Base-by-base conservation (phyloP, 805 yeast genomes). In the Ogataea wickerhamii region DNA sequence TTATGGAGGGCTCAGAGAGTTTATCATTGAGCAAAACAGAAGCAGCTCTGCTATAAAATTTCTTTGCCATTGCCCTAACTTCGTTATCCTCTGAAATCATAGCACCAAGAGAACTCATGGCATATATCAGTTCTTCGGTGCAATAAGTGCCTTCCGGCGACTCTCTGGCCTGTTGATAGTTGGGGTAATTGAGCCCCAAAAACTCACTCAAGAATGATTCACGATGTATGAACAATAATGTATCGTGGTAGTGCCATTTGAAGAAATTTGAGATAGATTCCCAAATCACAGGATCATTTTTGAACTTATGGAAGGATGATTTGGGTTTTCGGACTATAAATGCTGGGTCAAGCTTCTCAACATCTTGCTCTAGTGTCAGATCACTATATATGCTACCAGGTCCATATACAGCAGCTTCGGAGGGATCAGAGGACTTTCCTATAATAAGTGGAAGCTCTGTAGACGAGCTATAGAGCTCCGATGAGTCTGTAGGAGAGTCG, bases 21-120 rank as follows among this genome's bases (percentile, higher is more conserved):
- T 34, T 34, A 11, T 29, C 32, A 16, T 26, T 18, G 28, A 76
- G 52, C 4, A 74, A 55, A 24, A 63, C 48, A 4, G 53, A 49
- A 45, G 70, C 70, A 11, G 80, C 75, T 43, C 65, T 72, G 30
- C 63, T 64, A 46, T 74, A 76, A 51, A 62, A 76, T 19, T 52
- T 49, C 12, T 61, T 61, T 1, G 78, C 68, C 41, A 63, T 62
- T n/a, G 56, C 40, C 46, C 67, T 70, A 27, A 73, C 57, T 13
- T 59, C 61, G 7, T 67, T 73, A 28, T 60, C 59, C 25, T 66
- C 67, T 6, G 73, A 61, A 63, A 76, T 61, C 38, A 71, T 56
- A 4, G 80, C 66, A 1, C 82, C 82, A 36, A 76, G 56, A 1
- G 81, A 77, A 53, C 80, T 73, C 38, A 76, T 67, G 28, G 79